A percentile compares a stretch with the other conserved stretches of the same genome.
Conservation (phyloP, 352 stramenopile species). For the Globisporangium splendens region DNA sequence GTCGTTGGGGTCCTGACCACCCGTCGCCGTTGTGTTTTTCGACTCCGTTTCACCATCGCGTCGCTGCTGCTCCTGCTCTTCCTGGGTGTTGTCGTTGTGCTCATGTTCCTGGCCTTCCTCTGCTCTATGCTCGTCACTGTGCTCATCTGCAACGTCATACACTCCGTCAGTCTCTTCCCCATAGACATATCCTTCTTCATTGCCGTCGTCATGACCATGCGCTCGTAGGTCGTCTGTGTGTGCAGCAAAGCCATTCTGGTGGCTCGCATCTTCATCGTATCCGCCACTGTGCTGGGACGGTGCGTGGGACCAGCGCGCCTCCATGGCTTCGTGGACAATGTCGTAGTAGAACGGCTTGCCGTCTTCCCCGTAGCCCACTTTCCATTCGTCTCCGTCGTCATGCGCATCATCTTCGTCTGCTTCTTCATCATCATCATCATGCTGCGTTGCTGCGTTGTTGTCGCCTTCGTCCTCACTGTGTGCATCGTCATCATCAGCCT, state of each 20-base stretch:
- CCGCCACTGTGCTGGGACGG: slow-evolving; percentile 1
- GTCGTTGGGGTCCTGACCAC: neutral
- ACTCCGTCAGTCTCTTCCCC: slow-evolving; percentile 9
- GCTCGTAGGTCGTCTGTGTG: slow-evolving; percentile 2
- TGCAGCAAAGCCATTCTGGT: slow-evolving; percentile 2
- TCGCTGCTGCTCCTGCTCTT: slow-evolving; percentile 1
- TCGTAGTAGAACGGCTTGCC: slow-evolving; percentile 16
- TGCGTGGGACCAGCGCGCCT: slow-evolving; percentile 7
- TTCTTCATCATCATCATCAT: slow-evolving; percentile 1
- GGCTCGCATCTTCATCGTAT: neutral
- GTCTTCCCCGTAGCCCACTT: slow-evolving; percentile 7
- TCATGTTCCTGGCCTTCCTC: slow-evolving; percentile 10
- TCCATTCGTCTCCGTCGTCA: slow-evolving; percentile 8
- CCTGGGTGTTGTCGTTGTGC: slow-evolving; percentile 15
- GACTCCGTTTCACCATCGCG: neutral
- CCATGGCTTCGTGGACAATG: slow-evolving; percentile 25
- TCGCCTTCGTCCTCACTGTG: slow-evolving; percentile 19
- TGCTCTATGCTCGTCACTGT: neutral
- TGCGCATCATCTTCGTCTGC: slow-evolving; percentile 13
- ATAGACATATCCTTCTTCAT: slow-evolving; percentile 5
- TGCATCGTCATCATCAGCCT: neutral
- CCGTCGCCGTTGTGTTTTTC: neutral
- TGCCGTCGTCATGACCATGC: neutral
- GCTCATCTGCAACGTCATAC: too few species aligned
- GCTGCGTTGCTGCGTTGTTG: neutral